Evolutionary conservation across 106 monocot species (phyloP).

Genomic region (Platanthera zijinensis): DNA sequence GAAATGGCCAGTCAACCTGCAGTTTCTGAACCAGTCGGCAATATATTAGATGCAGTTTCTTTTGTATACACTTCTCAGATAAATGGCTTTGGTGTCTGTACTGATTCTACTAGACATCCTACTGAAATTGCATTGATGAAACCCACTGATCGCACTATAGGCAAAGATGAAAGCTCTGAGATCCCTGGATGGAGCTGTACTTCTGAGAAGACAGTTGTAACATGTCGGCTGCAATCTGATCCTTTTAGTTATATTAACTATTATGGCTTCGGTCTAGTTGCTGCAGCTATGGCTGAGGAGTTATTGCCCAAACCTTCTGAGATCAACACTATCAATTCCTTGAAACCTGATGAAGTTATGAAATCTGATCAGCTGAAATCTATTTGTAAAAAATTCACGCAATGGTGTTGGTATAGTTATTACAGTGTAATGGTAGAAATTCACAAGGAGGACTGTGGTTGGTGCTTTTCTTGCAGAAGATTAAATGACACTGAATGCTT

Average conservation of each 20-base stretch:
- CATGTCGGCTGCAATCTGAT: constrained; percentile 30
- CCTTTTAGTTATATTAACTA: constrained; percentile 51
- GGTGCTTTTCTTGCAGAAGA: constrained; percentile 72
- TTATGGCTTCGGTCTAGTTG: constrained; percentile 72
- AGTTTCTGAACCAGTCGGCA: constrained; percentile 10
- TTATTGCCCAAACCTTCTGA: constrained; percentile 35
- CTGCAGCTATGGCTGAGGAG: constrained; percentile 60
- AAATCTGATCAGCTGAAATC: constrained; percentile 40
- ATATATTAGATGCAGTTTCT: constrained; percentile 3
- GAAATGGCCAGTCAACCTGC: neutral
- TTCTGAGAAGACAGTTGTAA: constrained; percentile 12
- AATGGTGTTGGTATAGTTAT: constrained; percentile 32
- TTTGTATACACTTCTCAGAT: constrained; percentile 8
- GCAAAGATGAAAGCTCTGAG: constrained; percentile 7
- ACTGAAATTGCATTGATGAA: constrained; percentile 10
- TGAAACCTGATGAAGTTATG: constrained; percentile 42
- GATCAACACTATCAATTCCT: constrained; percentile 18
- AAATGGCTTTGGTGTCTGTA: constrained; percentile 12
- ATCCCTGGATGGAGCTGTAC: constrained; percentile 3
- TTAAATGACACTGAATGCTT: constrained; percentile 48
- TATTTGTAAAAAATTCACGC: constrained; percentile 35
- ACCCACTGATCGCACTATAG: constrained; percentile 9
- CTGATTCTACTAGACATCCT: neutral
- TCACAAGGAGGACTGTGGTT: constrained; percentile 84
- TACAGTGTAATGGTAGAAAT: constrained; percentile 33